A percentile compares a stretch with the other conserved stretches of the same genome.
phyloP scores from a whole-genome alignment of 257 asterid genomes.

The Jaltomata sinuosa region DNA sequence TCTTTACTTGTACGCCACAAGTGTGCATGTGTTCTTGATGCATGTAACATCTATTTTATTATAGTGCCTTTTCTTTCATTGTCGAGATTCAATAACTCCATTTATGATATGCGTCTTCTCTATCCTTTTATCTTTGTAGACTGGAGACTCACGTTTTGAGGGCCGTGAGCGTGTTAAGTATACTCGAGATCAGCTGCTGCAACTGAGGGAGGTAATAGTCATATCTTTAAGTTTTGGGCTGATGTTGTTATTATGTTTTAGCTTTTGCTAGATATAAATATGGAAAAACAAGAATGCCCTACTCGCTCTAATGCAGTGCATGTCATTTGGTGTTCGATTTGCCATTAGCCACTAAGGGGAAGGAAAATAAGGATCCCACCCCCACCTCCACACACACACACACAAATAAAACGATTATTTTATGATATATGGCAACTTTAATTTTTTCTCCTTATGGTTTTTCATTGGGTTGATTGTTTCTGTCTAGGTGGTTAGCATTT shows the following conservation, averaged over 20 bases:
- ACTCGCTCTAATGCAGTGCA: not conserved
- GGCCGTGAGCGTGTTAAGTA: conserved; percentile 61
- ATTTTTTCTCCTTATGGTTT: not conserved
- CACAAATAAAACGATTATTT: too few species aligned
- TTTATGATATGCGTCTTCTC: not conserved
- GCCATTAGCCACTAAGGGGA: not conserved
- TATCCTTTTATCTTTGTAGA: conserved; percentile 20
- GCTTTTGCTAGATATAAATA: not conserved
- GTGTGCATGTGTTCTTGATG: not conserved
- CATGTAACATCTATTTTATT: not conserved
- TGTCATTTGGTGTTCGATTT: not conserved
- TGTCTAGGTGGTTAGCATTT: conserved; percentile 40
- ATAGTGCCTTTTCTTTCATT: not conserved
- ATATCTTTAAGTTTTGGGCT: not conserved
- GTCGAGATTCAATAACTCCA: not conserved
- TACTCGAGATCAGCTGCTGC: conserved; percentile 66
- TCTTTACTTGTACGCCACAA: not conserved
- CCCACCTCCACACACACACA: too few species aligned
- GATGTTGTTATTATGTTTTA: not conserved
- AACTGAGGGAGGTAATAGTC: conserved; percentile 66
- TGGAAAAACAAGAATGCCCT: not conserved
- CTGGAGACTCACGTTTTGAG: conserved; percentile 75
- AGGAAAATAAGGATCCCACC: not conserved
- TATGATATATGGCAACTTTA: not conserved
- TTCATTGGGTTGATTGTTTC: conserved; percentile 1